Evolutionary conservation across 768 basidiomycete species (phyloP).

Genomic region (Porphyrellus cyaneotinctus): DNA sequence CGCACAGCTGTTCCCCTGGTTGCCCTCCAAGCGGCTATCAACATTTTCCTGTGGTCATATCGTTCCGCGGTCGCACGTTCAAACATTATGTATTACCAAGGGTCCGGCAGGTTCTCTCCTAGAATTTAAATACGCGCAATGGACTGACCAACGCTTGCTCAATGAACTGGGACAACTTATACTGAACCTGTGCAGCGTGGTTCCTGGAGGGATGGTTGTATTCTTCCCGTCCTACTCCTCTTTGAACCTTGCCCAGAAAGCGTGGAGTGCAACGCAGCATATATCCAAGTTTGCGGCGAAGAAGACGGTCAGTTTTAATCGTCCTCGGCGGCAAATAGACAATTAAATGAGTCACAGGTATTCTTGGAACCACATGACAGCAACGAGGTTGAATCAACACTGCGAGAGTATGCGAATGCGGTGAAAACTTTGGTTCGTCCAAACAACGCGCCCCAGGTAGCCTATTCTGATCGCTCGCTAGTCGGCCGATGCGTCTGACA

Average conservation of each 20-base stretch:
- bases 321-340: not conserved
- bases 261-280: conserved; percentile 63
- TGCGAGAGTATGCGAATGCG: conserved; percentile 68
- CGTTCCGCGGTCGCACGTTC: conserved; percentile 75
- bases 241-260: conserved; percentile 57
- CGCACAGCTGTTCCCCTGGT: conserved; percentile 69
- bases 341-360: conserved; percentile 43
- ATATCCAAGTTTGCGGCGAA: conserved; percentile 59
- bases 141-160: conserved; percentile 62
- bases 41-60: conserved; percentile 93
- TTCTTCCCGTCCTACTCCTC: conserved; percentile 93
- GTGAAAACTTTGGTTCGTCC: conserved; percentile 27
- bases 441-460: not conserved
- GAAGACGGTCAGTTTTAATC: conserved; percentile 57
- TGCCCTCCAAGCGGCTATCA: conserved; percentile 58
- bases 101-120: conserved; percentile 73
- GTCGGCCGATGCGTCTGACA: conserved; percentile 22
- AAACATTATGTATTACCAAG: conserved; percentile 65
- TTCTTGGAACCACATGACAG: conserved; percentile 84
- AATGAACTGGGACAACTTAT: conserved; percentile 81
- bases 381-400: conserved; percentile 64
- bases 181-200: conserved; percentile 69
- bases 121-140: conserved; percentile 77
- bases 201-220: conserved; percentile 87
- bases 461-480: conserved; percentile 10